These are phyloP conservation scores for Somion occarium DNA, from an alignment of 1,284 basidiomycete species.

Conservation along the genomic window DNA sequence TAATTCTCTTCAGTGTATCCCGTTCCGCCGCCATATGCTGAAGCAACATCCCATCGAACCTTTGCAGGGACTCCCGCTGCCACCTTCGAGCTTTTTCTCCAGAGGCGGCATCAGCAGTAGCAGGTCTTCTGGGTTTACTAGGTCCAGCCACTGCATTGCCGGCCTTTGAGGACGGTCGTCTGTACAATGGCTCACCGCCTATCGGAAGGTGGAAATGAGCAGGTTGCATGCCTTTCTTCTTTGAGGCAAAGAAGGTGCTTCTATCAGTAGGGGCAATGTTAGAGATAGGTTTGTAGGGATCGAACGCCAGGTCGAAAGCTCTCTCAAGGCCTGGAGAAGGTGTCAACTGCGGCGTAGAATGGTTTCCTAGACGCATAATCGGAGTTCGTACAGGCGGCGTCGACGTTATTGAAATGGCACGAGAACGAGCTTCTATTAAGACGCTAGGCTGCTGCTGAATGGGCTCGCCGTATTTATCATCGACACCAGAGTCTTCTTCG, in stretches of 20 bases:
- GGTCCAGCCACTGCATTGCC: conserved; percentile 7
- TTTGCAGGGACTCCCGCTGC: conserved; percentile 50
- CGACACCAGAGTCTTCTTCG: conserved; percentile 33
- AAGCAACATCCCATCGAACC: conserved; percentile 68
- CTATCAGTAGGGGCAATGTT: conserved; percentile 18
- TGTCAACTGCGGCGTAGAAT: conserved; percentile 28
- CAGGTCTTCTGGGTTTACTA: conserved; percentile 13
- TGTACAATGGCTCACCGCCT: neutral
- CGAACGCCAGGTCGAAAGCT: conserved; percentile 12
- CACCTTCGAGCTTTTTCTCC: conserved; percentile 11
- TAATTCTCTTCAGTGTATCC: conserved; percentile 67
- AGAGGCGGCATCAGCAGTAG: conserved; percentile 16
- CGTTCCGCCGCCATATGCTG: conserved; percentile 73
- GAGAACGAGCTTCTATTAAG: conserved; percentile 5
- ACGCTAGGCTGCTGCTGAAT: conserved; percentile 14
- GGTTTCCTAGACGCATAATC: conserved; percentile 38
- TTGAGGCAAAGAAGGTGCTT: conserved; percentile 12
- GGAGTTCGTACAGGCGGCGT: conserved; percentile 2
- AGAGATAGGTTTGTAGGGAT: conserved; percentile 25
- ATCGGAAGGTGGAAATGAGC: neutral
- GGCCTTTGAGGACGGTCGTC: neutral
- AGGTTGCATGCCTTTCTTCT: conserved; percentile 5
- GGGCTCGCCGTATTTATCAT: conserved; percentile 16
- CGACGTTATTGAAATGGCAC: neutral
- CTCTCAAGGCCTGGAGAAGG: conserved; percentile 26